Percentiles rank a stretch among this genome's conserved stretches.
Evolutionary conservation across 2,329 filamentous ascomycete genomes (phyloP).

Genomic region (Botrytis paeoniae): DNA sequence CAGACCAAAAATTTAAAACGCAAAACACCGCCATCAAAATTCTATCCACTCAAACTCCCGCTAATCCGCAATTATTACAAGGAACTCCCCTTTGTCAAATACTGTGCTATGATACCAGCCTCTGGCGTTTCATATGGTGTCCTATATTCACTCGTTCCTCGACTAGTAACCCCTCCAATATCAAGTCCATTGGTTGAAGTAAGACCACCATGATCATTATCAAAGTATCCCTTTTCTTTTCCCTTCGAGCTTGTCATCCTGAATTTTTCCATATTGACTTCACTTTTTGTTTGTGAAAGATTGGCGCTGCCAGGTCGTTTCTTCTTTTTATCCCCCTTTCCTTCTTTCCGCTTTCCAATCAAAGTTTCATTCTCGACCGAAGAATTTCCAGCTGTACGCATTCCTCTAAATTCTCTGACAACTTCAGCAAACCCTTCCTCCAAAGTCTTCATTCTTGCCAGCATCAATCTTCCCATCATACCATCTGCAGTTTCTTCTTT

Average conservation of each 20-base stretch:
- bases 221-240: slow-evolving; percentile 7
- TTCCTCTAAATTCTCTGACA: slow-evolving; percentile 63
- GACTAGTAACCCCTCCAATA: slow-evolving; percentile 7
- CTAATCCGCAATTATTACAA: slow-evolving; percentile 9
- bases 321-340: slow-evolving; percentile 19
- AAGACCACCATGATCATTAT: slow-evolving; percentile 1
- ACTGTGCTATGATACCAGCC: slow-evolving; percentile 4
- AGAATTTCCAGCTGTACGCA: slow-evolving; percentile 35
- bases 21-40: background rate
- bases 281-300: slow-evolving; percentile 24
- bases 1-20: background rate
- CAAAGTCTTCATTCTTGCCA: slow-evolving; percentile 87
- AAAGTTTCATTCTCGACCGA: slow-evolving; percentile 27
- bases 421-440: slow-evolving; percentile 89
- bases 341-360: slow-evolving; percentile 23
- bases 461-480: slow-evolving; percentile 74
- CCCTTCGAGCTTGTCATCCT: slow-evolving; percentile 9
- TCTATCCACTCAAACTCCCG: slow-evolving; percentile 9
- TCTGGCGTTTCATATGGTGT: slow-evolving; percentile 1
- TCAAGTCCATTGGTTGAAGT: background rate
- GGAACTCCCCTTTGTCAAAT: slow-evolving; percentile 14
- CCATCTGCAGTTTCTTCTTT: slow-evolving; percentile 54
- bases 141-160: slow-evolving; percentile 8
- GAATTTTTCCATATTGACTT: slow-evolving; percentile 21
- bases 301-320: slow-evolving; percentile 13